Evolutionary conservation across 2,329 filamentous ascomycete genomes (phyloP).

Genomic region (Cladosporium cucumerinum): DNA sequence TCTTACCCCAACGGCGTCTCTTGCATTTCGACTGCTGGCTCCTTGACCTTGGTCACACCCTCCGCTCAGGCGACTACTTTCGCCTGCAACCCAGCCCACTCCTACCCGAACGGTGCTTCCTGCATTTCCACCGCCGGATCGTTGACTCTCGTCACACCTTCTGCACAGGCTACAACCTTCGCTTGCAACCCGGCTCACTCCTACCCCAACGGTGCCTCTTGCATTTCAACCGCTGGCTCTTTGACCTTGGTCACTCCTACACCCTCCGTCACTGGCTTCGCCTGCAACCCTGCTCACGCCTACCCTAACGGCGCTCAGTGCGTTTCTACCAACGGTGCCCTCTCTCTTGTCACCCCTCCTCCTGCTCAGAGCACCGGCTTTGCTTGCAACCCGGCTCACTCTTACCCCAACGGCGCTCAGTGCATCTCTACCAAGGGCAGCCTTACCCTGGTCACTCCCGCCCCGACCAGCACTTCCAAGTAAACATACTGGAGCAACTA

Average conservation of each 20-base stretch:
- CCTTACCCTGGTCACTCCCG: slow-evolving; percentile 20
- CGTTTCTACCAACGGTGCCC: slow-evolving; percentile 18
- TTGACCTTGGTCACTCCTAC: slow-evolving; percentile 19
- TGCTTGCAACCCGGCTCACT: slow-evolving; percentile 22
- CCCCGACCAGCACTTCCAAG: background rate
- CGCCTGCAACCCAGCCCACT: slow-evolving; percentile 21
- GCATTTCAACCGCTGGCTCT: slow-evolving; percentile 19
- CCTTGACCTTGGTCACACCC: slow-evolving; percentile 20
- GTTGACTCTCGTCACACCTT: slow-evolving; percentile 18
- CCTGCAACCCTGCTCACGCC: slow-evolving; percentile 25
- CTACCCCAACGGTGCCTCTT: slow-evolving; percentile 22
- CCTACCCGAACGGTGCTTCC: slow-evolving; percentile 21
- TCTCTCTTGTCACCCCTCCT: slow-evolving; percentile 21
- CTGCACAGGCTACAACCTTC: slow-evolving; percentile 17
- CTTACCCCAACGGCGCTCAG: slow-evolving; percentile 20
- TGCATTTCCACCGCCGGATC: slow-evolving; percentile 20
- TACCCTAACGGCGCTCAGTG: slow-evolving; percentile 25
- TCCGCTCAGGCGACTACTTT: slow-evolving; percentile 12
- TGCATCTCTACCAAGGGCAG: slow-evolving; percentile 21
- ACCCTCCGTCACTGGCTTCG: slow-evolving; percentile 17
- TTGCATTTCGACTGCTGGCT: slow-evolving; percentile 23
- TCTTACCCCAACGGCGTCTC: slow-evolving; percentile 22
- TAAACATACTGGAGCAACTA: background rate
- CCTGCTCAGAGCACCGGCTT: slow-evolving; percentile 14
- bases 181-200: slow-evolving; percentile 21